phyloP scores from a whole-genome alignment of 2,329 filamentous ascomycete genomes.

The Orbilia quercus region DNA sequence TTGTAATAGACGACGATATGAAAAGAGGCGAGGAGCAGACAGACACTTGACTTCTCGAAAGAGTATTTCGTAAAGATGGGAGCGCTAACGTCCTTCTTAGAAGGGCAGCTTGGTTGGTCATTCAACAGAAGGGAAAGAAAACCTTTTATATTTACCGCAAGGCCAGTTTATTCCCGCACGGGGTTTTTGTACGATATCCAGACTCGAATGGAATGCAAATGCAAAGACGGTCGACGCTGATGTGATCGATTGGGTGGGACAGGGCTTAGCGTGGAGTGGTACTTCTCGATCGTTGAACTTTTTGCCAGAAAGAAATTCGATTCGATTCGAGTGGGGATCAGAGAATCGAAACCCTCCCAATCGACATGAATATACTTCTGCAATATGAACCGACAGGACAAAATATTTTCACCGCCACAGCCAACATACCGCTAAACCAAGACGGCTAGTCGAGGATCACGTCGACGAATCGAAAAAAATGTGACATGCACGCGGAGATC shows the following conservation, averaged over 20 bases:
- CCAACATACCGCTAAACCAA: neutral
- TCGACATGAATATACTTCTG: neutral
- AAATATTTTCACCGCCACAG: too few relatives aligned
- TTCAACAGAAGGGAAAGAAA: slow-evolving; percentile 5
- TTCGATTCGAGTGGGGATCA: slow-evolving; percentile 4
- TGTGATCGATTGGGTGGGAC: slow-evolving; percentile 6
- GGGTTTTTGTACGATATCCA: neutral
- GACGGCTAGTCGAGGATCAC: slow-evolving; percentile 38
- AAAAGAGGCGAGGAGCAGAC: slow-evolving; percentile 6
- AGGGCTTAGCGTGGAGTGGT: too few relatives aligned
- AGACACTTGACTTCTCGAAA: slow-evolving; percentile 43
- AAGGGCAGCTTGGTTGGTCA: slow-evolving; percentile 56
- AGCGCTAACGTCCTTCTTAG: slow-evolving; percentile 56
- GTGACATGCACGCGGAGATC: neutral
- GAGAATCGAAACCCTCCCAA: too few relatives aligned
- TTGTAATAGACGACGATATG: neutral
- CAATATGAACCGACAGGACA: slow-evolving; percentile 5
- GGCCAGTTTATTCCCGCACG: slow-evolving; percentile 13
- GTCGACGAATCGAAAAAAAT: slow-evolving; percentile 18
- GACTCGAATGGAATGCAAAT: neutral
- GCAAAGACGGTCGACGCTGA: too few relatives aligned
- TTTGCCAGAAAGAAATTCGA: slow-evolving; percentile 1
- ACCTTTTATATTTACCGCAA: slow-evolving; percentile 24
- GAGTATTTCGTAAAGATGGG: slow-evolving; percentile 30
- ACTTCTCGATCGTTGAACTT: too few relatives aligned